Conservation (phyloP, 1,139 yeast genomes). For the Sugiyamaella paludigena region DNA sequence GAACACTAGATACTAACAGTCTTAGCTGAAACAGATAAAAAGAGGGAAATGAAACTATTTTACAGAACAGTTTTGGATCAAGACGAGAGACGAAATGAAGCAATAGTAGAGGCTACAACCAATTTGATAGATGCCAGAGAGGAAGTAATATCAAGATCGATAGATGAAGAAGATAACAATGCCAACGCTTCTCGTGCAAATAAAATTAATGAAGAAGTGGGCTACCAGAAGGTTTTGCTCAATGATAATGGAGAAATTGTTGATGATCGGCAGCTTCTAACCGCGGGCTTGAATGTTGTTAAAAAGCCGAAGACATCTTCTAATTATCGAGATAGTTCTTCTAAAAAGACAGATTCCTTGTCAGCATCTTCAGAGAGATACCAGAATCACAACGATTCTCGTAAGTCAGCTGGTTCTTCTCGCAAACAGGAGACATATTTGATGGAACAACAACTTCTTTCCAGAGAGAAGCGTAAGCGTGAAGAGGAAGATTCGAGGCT, state of each 20-base stretch:
- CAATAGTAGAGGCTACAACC: slow-evolving; percentile 7
- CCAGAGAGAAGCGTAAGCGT: slow-evolving; percentile 33
- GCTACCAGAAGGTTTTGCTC: slow-evolving; percentile 27
- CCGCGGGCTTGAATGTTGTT: slow-evolving; percentile 34
- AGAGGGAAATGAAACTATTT: slow-evolving; percentile 26
- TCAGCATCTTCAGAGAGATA: background rate
- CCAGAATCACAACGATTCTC: background rate
- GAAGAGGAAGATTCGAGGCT: slow-evolving; percentile 45
- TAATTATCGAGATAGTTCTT: background rate
- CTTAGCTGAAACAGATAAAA: slow-evolving; percentile 14
- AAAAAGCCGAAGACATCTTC: background rate
- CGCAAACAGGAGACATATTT: slow-evolving; percentile 11
- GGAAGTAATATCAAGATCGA: background rate
- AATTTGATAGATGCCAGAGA: background rate
- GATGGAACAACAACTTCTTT: slow-evolving; percentile 10
- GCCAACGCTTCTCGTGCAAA: slow-evolving; percentile 14
- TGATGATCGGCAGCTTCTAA: slow-evolving; percentile 31
- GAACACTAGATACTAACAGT: background rate
- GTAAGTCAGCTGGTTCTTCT: slow-evolving; percentile 1
- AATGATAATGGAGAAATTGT: slow-evolving; percentile 35
- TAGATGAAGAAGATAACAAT: slow-evolving; percentile 2
- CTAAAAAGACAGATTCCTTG: background rate
- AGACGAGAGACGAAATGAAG: slow-evolving; percentile 12
- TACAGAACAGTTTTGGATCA: slow-evolving; percentile 29
- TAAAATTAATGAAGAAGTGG: slow-evolving; percentile 22